Conservation (phyloP, 805 yeast species). For the Pichia gijzeniarum region DNA sequence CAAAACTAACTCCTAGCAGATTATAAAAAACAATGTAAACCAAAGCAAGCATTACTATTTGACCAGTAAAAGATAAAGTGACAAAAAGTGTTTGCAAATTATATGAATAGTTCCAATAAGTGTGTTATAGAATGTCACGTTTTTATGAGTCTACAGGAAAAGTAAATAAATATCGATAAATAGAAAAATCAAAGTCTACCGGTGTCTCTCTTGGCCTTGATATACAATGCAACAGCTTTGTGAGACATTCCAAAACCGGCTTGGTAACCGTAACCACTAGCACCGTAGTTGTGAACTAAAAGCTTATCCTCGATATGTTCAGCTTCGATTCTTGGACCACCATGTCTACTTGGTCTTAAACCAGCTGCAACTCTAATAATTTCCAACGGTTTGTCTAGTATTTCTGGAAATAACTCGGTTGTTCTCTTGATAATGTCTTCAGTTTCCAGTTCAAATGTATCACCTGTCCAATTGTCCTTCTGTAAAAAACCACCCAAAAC, state of each 20-base stretch:
- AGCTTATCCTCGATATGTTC: conserved; percentile 39
- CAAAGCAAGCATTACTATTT: no score
- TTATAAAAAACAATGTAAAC: no score
- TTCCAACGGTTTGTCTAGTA: conserved; percentile 39
- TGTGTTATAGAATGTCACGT: no score
- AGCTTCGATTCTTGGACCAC: conserved; percentile 66
- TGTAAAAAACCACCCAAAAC: conserved; percentile 74
- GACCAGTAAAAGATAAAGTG: no score
- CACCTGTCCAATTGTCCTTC: conserved; percentile 54
- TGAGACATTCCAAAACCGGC: conserved; percentile 58
- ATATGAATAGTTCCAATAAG: no score
- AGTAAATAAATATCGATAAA: no score
- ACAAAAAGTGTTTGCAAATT: no score
- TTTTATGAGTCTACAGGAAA: no score
- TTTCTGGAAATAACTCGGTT: conserved; percentile 43
- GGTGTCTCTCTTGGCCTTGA: conserved; percentile 12
- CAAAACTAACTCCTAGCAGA: no score
- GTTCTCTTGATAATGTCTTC: conserved; percentile 58
- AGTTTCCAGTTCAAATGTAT: conserved; percentile 51
- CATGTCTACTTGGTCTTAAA: conserved; percentile 67
- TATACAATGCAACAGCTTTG: conserved; percentile 36
- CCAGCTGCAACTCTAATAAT: conserved; percentile 66
- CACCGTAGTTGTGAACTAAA: conserved; percentile 68
- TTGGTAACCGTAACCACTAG: conserved; percentile 60
- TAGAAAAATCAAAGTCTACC: conserved; percentile 9